Evolutionary conservation across 192 early-diverging fungal species (phyloP), one percentile per base, ranked within the genome.

Genomic region (Coemansia sp.): DNA sequence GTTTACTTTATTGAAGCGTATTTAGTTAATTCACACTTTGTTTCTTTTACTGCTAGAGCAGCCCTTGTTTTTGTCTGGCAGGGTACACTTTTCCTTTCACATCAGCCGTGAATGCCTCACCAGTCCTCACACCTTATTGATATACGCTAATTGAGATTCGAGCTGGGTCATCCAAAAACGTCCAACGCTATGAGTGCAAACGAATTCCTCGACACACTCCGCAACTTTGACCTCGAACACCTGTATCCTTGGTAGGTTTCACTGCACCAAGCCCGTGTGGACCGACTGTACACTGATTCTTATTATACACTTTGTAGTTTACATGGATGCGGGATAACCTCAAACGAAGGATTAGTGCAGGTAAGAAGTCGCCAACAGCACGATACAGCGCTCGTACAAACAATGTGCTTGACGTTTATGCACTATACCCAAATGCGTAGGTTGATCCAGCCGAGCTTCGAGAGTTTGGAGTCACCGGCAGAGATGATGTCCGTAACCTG

Each of bases 241-340:
- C 69, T 71, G 50, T 78, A 78, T 46, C 75, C 75, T 25, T 78
- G 65, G 72, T 68, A 68, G 53, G 71, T 64, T 20, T 58, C 25
- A 34, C 6, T 8, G 31, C 8, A 6, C 31, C 31, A 34, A 34
- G 31, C 31, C 31, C 6, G 31, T 8, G 1, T 1, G 31, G 0
- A 34, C 6, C 31, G 8, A 8, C 37, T 52, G 8, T 23, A 26
- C 48, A 36, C 49, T 17, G 34, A 25, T 21, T 51, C 56, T 23
- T 46, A 17, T 52, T 4, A 38, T 23, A 28, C 47, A 22, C 20
- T 9, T 15, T 55, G 34, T 74, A 74, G 72, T 26, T 58, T 78
- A 5, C 66, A 72, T 28, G 69, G 75, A 57, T 65, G 60, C 59
- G 75, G 75, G 19, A 68, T 78, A 48, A 72, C 66, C 22, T 72